phyloP scores from a whole-genome alignment of 2,329 filamentous ascomycete species.

The Colletotrichum sp. region DNA sequence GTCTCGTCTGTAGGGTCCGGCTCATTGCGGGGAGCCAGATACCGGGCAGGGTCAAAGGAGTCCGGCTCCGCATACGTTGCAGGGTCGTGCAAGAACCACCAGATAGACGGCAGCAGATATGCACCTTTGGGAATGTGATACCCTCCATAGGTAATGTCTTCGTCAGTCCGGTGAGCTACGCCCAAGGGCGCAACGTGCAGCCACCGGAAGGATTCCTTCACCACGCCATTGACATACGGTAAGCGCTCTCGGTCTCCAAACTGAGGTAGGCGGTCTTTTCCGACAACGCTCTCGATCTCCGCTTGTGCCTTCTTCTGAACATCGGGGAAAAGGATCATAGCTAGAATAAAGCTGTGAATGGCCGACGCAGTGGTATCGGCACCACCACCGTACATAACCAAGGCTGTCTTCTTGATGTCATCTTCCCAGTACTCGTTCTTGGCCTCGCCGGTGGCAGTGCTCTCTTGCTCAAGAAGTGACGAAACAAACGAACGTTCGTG shows the following conservation, averaged over 20 bases:
- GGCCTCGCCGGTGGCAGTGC: background rate
- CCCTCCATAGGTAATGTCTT: background rate
- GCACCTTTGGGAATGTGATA: background rate
- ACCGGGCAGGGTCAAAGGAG: background rate
- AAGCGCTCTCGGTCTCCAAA: background rate
- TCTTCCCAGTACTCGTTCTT: background rate
- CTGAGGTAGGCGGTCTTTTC: background rate
- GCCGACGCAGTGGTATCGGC: background rate
- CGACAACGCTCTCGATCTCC: background rate
- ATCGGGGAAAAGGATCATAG: background rate
- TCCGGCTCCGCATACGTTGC: background rate
- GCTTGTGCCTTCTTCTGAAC: background rate
- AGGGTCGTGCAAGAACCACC: background rate
- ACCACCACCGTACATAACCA: background rate
- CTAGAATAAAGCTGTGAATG: background rate
- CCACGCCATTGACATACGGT: background rate
- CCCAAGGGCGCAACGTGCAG: background rate
- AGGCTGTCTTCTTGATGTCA: background rate
- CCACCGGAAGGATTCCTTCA: background rate
- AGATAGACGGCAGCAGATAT: background rate
- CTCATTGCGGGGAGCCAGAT: background rate
- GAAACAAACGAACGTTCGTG: background rate
- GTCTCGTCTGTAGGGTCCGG: background rate
- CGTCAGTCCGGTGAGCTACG: background rate
- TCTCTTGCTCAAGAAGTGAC: background rate